Evolutionary conservation across 164 flowering plant genomes (phyloP), one percentile per base, ranked within the genome.

Genomic region (Aristolochia contorta): DNA sequence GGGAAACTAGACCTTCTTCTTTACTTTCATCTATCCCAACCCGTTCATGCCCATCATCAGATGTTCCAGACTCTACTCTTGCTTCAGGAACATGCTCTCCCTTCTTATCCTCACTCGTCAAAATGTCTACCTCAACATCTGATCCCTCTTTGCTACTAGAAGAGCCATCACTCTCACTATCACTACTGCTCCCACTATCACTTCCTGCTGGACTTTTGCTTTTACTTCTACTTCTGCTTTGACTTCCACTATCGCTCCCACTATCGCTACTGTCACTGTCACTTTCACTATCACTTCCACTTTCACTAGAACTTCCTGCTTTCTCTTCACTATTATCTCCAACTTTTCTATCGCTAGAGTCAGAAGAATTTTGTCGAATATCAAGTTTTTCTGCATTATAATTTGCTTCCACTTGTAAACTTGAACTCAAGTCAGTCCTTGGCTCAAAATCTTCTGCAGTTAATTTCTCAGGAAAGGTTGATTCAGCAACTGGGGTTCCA

Each of bases 61-160:
- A 63, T 62, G 62, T 68, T 12, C 58, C 69, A 61, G 16, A 53
- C 4, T 53, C 56, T 15, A 53, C 30, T 12, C 41, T 71, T n/a
- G 70, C 70, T 24, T 62, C 82, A 50, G 76, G 53, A 22, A 63
- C 57, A 54, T 58, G 77, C 60, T 80, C 73, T 37, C 57, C 86
- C 74, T 82, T 86, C 49, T 90, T 96, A 78, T 84, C 96, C 53
- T 87, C 97, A 69, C 90, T 79, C 23, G 79, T 70, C 82, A 91
- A 82, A 19, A 94, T 94, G 73, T 94, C 93, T 46, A 94, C 93
- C 61, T 94, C 96, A 74, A 77, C 92, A 71, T 94, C 99, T 61
- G 96, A 87, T 7, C 82, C 93, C 75, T 91, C 85, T 75, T 89
- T 85, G 75, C 96, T 87, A 72, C 84, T 86, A 50, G 88, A 78